Percentiles rank a stretch among this genome's conserved stretches.
Evolutionary conservation across 2,329 filamentous ascomycete genomes (phyloP).

Genomic region (Exophiala dermatitidis): DNA sequence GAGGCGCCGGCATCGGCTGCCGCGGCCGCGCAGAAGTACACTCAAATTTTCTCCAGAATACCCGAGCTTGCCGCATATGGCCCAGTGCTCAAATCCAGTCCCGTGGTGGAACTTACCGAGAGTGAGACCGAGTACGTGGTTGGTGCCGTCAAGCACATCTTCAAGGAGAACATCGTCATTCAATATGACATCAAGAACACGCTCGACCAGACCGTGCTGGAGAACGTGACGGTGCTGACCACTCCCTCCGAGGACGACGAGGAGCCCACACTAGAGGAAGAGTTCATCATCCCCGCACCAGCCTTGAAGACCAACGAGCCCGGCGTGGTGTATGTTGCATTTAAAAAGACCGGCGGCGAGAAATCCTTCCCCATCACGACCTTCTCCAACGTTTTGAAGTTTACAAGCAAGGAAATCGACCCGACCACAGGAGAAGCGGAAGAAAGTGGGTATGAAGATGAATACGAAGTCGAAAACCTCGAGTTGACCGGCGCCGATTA

Average conservation of each 20-base stretch:
- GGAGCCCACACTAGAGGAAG: slow-evolving; percentile 61
- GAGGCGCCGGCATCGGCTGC: slow-evolving; percentile 63
- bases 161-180: slow-evolving; percentile 91
- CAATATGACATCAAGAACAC: slow-evolving; percentile 99
- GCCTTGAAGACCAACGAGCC: slow-evolving; percentile 77
- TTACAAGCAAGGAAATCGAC: slow-evolving; percentile 96
- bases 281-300: slow-evolving; percentile 86
- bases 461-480: slow-evolving; percentile 93
- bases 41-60: slow-evolving; percentile 77
- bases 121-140: slow-evolving; percentile 97
- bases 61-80: slow-evolving; percentile 89
- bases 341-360: slow-evolving; percentile 74
- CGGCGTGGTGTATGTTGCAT: slow-evolving; percentile 90
- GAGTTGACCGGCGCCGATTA: slow-evolving; percentile 90
- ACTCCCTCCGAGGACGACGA: slow-evolving; percentile 78
- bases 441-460: slow-evolving; percentile 87
- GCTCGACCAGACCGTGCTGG: slow-evolving; percentile 77
- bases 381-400: slow-evolving; percentile 91
- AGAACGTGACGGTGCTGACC: slow-evolving; percentile 78
- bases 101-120: slow-evolving; percentile 82
- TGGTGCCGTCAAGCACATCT: slow-evolving; percentile 87
- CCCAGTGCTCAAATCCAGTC: slow-evolving; percentile 81
- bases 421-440: slow-evolving; percentile 89
- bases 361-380: slow-evolving; percentile 66
- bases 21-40: slow-evolving; percentile 78